These are phyloP conservation scores for Echinosophora koreensis DNA, from an alignment of 306 rosid species.

Conservation along the genomic window DNA sequence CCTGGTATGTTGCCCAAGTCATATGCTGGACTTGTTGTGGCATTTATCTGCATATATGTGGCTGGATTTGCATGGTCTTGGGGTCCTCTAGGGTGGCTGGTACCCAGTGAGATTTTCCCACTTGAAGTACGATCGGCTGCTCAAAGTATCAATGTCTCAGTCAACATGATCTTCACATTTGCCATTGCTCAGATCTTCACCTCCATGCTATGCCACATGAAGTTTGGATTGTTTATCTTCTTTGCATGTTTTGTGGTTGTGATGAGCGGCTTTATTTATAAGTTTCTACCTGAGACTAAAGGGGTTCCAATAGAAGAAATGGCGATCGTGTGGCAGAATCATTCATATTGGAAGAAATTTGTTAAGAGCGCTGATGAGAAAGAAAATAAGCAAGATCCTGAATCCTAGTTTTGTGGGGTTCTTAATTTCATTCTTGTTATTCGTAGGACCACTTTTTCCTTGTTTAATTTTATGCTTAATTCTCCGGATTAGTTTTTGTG, in stretches of 20 bases:
- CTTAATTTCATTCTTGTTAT: too few species aligned
- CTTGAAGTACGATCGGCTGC: conserved; percentile 59
- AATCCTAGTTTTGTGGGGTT: too few species aligned
- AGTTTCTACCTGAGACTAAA: conserved; percentile 54
- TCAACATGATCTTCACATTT: conserved; percentile 68
- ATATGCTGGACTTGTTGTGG: conserved; percentile 49
- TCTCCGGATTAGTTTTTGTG: too few species aligned
- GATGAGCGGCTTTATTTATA: conserved; percentile 54
- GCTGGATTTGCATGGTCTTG: conserved; percentile 71
- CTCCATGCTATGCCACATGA: conserved; percentile 64
- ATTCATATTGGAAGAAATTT: conserved; percentile 54
- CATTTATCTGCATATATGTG: conserved; percentile 50
- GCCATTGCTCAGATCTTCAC: conserved; percentile 63
- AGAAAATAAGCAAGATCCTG: background rate
- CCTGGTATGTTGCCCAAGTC: conserved; percentile 48
- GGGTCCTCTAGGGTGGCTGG: conserved; percentile 76
- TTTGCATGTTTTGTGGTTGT: conserved; percentile 48
- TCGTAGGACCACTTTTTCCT: too few species aligned
- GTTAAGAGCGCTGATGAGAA: background rate
- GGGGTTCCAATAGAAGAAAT: conserved; percentile 64
- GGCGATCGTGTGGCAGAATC: conserved; percentile 51
- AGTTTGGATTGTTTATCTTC: conserved; percentile 60
- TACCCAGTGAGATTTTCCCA: conserved; percentile 67
- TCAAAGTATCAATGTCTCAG: conserved; percentile 52
- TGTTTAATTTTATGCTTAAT: too few species aligned